Evolutionary conservation across 139 green algal species (phyloP).

Genomic region (Chlorella sp.): DNA sequence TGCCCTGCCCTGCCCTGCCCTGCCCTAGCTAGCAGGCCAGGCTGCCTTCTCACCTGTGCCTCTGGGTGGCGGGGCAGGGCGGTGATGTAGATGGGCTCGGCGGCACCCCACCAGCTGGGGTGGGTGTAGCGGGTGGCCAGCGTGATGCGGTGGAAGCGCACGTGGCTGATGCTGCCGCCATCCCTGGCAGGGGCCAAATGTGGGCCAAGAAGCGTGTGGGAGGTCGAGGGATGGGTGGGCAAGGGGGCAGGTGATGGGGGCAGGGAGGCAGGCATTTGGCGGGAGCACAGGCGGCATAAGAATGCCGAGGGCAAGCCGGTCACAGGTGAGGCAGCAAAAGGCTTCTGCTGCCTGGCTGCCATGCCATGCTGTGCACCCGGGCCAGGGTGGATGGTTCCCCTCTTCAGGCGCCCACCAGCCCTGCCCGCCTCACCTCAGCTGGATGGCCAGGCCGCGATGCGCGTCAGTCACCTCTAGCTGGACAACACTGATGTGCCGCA

Average conservation of each 20-base stretch:
- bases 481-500: constrained; percentile 5
- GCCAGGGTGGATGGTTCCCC: not conserved
- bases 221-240: not conserved
- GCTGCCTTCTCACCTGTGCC: not conserved
- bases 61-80: constrained; percentile 37
- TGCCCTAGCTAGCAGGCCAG: not conserved
- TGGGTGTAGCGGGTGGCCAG: constrained; percentile 28
- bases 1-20: not conserved
- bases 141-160: constrained; percentile 40
- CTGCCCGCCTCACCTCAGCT: constrained; percentile 31
- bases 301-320: not conserved
- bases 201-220: not conserved
- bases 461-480: constrained; percentile 29
- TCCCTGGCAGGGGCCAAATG: constrained; percentile 42
- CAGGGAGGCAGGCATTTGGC: too few relatives aligned
- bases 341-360: not conserved
- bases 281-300: too few relatives aligned
- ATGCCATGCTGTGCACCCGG: not conserved
- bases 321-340: not conserved
- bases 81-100: constrained; percentile 58
- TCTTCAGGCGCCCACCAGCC: not conserved
- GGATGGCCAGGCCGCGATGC: constrained; percentile 55
- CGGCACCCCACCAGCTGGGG: constrained; percentile 54
- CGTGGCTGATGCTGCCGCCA: constrained; percentile 37
- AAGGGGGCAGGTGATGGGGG: too few relatives aligned